These are phyloP conservation scores for Cicer chorassanicum DNA, from an alignment of 306 rosid genomes.

Conservation along the genomic window DNA sequence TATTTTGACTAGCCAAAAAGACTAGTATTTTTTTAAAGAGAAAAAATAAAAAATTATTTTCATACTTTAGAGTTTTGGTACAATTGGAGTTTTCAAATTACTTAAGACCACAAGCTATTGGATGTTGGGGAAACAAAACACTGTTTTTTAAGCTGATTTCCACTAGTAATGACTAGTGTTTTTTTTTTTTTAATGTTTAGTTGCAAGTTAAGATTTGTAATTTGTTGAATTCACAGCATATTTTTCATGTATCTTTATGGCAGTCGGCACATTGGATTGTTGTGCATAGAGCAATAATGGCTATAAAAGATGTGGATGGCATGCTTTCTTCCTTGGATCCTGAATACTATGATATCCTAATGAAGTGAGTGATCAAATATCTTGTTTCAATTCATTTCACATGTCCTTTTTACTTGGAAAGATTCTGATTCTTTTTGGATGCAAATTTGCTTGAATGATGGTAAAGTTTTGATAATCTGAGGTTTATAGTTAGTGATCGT, in stretches of 20 bases:
- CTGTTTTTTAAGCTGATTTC: slow-evolving; percentile 25
- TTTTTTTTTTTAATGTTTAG: background rate
- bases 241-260: slow-evolving; percentile 30
- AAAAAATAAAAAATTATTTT: too few relatives aligned
- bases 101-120: slow-evolving; percentile 15
- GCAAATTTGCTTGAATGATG: background rate
- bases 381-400: slow-evolving; percentile 11
- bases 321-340: slow-evolving; percentile 95
- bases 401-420: slow-evolving; percentile 9
- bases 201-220: slow-evolving; percentile 31
- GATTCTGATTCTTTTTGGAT: background rate
- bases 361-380: slow-evolving; percentile 68
- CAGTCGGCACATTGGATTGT: slow-evolving; percentile 97
- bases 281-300: slow-evolving; percentile 96
- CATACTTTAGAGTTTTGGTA: background rate
- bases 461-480: background rate
- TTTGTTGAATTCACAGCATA: slow-evolving; percentile 6
- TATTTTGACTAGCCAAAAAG: too few relatives aligned
- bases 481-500: background rate
- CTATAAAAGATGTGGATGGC: slow-evolving; percentile 92
- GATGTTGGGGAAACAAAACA: slow-evolving; percentile 15
- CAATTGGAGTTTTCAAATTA: slow-evolving; percentile 21
- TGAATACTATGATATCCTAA: slow-evolving; percentile 95
- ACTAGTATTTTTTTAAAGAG: too few relatives aligned
- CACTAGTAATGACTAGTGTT: background rate